A percentile compares a stretch with the other conserved stretches of the same genome.
Evolutionary conservation across 495 filamentous ascomycete genomes (phyloP).

Genomic region (Hyaloscypha bicolor): DNA sequence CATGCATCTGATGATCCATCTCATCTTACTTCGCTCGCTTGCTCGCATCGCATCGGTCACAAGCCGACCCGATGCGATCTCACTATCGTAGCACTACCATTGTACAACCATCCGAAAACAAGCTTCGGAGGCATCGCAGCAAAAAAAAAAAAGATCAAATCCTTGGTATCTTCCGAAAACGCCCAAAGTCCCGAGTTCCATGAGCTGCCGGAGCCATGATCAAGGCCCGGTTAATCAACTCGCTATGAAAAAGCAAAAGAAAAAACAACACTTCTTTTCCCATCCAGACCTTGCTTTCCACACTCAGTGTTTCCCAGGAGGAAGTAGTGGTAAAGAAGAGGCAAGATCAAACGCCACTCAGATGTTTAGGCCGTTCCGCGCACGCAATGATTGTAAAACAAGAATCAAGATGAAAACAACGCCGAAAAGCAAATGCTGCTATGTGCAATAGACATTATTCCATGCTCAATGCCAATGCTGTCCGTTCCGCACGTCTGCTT

Average conservation of each 20-base stretch:
- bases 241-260: constrained; percentile 18
- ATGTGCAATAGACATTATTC: constrained; percentile 25
- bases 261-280: constrained; percentile 26
- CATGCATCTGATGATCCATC: not conserved
- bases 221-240: constrained; percentile 7
- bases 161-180: constrained; percentile 36
- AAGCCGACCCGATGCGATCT: not conserved
- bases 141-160: constrained; percentile 22
- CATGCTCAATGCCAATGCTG: constrained; percentile 25
- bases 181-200: constrained; percentile 9
- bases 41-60: not conserved
- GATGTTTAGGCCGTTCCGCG: constrained; percentile 26
- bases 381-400: constrained; percentile 30
- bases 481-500: constrained; percentile 28
- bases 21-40: not conserved
- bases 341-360: constrained; percentile 27
- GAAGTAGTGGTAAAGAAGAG: not conserved
- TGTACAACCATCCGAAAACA: constrained; percentile 22
- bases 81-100: constrained; percentile 11
- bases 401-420: constrained; percentile 23
- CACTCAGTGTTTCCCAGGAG: not conserved
- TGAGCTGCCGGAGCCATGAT: constrained; percentile 7
- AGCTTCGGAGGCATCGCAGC: not conserved
- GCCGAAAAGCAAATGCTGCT: constrained; percentile 30
- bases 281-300: constrained; percentile 8